Conservation (phyloP, 768 basidiomycete species). For the Amanita polypyramis region DNA sequence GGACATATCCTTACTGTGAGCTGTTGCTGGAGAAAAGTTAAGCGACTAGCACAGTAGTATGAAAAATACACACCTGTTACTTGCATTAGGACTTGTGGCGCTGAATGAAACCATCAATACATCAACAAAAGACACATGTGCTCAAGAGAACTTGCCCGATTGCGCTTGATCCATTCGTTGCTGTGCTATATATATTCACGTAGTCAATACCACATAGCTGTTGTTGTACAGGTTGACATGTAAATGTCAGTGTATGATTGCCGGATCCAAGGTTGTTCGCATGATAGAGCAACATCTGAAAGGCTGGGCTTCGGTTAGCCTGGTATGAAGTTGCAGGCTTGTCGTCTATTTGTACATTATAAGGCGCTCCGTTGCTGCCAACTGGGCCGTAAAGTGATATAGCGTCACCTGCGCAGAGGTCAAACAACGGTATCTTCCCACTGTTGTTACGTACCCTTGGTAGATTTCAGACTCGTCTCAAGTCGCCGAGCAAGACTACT, state of each 20-base stretch:
- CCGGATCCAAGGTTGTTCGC: slow-evolving; percentile 6
- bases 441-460: not conserved
- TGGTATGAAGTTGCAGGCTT: not conserved
- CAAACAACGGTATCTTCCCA: not conserved
- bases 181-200: slow-evolving; percentile 2
- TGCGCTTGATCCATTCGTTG: not conserved
- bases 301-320: not conserved
- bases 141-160: not conserved
- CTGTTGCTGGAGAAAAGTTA: not conserved
- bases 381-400: slow-evolving; percentile 7
- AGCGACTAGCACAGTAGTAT: too few relatives aligned
- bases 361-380: not conserved
- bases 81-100: not conserved
- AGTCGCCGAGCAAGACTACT: not conserved
- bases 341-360: not conserved
- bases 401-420: not conserved
- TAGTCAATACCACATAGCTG: slow-evolving; percentile 5
- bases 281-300: slow-evolving; percentile 5
- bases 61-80: too few relatives aligned
- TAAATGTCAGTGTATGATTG: slow-evolving; percentile 5
- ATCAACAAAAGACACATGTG: not conserved
- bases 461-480: not conserved
- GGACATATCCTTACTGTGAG: not conserved
- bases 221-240: not conserved
- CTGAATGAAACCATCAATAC: not conserved